Evolutionary conservation across 139 green algal species (phyloP).

Genomic region (Tetratostichococcus sp.): DNA sequence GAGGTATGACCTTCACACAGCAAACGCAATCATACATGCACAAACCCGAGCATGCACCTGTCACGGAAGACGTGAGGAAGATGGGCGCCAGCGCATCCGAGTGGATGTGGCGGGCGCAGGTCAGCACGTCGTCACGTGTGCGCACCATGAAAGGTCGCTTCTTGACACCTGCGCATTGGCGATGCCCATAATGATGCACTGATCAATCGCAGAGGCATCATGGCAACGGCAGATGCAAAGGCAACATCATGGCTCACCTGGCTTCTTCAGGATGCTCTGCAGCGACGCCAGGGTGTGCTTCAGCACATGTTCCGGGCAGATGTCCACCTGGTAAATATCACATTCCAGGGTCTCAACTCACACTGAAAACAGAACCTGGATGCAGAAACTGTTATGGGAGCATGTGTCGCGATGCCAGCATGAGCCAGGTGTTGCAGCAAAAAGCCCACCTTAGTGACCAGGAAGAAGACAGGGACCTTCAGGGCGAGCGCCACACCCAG

Average conservation of each 20-base stretch:
- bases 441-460: constrained; percentile 71
- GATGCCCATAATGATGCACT: background rate
- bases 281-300: constrained; percentile 70
- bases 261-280: constrained; percentile 81
- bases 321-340: constrained; percentile 69
- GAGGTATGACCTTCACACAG: no score
- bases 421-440: no score
- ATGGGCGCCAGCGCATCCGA: constrained; percentile 81
- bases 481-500: constrained; percentile 86
- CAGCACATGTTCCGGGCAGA: constrained; percentile 81
- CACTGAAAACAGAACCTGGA: no score
- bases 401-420: no score
- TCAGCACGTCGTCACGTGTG: constrained; percentile 74
- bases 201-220: no score
- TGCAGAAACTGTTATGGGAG: no score
- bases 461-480: constrained; percentile 85
- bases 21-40: no score
- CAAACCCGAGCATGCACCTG: constrained; percentile 7
- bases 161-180: constrained; percentile 34
- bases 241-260: no score
- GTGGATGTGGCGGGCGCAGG: constrained; percentile 78
- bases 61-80: constrained; percentile 87
- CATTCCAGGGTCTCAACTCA: no score
- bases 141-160: constrained; percentile 83
- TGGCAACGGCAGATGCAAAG: no score